phyloP scores from a whole-genome alignment of 768 basidiomycete genomes.

The Macrolepiota fuliginosa region DNA sequence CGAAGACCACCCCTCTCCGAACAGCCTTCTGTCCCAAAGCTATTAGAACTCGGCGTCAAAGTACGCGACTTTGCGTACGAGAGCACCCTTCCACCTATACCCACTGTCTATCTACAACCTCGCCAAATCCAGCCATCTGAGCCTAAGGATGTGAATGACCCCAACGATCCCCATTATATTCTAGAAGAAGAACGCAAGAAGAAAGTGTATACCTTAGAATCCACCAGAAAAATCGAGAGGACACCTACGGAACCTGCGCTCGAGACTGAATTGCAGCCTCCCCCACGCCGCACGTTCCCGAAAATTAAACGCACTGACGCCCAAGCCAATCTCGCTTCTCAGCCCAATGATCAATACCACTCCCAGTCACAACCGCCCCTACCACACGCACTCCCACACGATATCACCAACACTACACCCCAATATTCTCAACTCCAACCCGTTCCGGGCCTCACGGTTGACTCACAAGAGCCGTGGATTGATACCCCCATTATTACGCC shows the following conservation, averaged over 20 bases:
- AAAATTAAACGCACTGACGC: slow-evolving; percentile 23
- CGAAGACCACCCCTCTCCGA: slow-evolving; percentile 13
- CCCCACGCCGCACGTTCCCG: slow-evolving; percentile 23
- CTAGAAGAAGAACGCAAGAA: slow-evolving; percentile 17
- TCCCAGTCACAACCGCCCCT: neutral
- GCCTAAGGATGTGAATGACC: slow-evolving; percentile 22
- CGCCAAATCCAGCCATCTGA: slow-evolving; percentile 46
- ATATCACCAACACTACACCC: neutral
- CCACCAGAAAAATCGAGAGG: slow-evolving; percentile 27
- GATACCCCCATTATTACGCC: slow-evolving; percentile 55
- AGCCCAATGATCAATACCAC: neutral
- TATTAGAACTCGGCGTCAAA: slow-evolving; percentile 38
- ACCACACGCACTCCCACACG: neutral
- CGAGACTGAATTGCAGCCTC: slow-evolving; percentile 16
- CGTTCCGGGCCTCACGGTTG: neutral
- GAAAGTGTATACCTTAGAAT: slow-evolving; percentile 6
- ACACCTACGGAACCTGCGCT: slow-evolving; percentile 31
- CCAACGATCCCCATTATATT: slow-evolving; percentile 12
- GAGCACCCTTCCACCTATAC: slow-evolving; percentile 60
- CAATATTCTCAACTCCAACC: slow-evolving; percentile 2
- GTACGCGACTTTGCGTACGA: slow-evolving; percentile 70
- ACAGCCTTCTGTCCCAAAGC: slow-evolving; percentile 20
- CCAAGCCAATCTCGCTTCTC: slow-evolving; percentile 3
- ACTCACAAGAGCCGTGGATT: slow-evolving; percentile 45
- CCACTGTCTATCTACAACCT: slow-evolving; percentile 43